Evolutionary conservation across 345 rosid species (phyloP).

Genomic region (Citrus reticulata): DNA sequence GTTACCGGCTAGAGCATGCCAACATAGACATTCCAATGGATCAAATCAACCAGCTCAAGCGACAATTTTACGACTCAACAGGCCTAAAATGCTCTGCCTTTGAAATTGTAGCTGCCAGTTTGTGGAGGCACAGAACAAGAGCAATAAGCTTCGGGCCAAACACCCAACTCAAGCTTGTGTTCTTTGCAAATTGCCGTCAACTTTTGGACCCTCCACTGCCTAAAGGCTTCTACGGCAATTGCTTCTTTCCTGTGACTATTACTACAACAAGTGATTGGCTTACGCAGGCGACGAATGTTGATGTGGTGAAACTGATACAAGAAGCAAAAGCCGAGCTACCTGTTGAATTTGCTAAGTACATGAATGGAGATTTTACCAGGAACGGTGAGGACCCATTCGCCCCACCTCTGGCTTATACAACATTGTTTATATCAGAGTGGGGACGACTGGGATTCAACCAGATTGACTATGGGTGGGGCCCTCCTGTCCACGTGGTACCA

Average conservation of each 20-base stretch:
- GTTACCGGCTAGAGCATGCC: slow-evolving; percentile 38
- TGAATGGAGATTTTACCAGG: slow-evolving; percentile 27
- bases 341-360: slow-evolving; percentile 32
- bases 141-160: slow-evolving; percentile 23
- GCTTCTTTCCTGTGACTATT: slow-evolving; percentile 60
- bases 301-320: slow-evolving; percentile 45
- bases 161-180: slow-evolving; percentile 44
- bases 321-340: slow-evolving; percentile 45
- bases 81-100: slow-evolving; percentile 49
- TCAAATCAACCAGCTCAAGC: slow-evolving; percentile 38
- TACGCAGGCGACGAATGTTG: slow-evolving; percentile 21
- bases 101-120: slow-evolving; percentile 46
- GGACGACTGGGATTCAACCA: slow-evolving; percentile 60
- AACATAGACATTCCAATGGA: slow-evolving; percentile 54
- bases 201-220: slow-evolving; percentile 51
- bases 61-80: slow-evolving; percentile 26
- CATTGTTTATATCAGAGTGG: slow-evolving; percentile 63
- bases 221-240: slow-evolving; percentile 66
- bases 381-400: slow-evolving; percentile 51
- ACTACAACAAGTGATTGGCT: slow-evolving; percentile 30
- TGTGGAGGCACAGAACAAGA: slow-evolving; percentile 46
- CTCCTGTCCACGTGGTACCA: slow-evolving; percentile 48
- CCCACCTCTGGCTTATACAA: slow-evolving; percentile 42
- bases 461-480: slow-evolving; percentile 64
- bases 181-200: slow-evolving; percentile 60